A percentile compares a stretch with the other conserved stretches of the same genome.
Conservation (phyloP, 2,329 filamentous ascomycete species). For the Microdochium bolleyi region DNA sequence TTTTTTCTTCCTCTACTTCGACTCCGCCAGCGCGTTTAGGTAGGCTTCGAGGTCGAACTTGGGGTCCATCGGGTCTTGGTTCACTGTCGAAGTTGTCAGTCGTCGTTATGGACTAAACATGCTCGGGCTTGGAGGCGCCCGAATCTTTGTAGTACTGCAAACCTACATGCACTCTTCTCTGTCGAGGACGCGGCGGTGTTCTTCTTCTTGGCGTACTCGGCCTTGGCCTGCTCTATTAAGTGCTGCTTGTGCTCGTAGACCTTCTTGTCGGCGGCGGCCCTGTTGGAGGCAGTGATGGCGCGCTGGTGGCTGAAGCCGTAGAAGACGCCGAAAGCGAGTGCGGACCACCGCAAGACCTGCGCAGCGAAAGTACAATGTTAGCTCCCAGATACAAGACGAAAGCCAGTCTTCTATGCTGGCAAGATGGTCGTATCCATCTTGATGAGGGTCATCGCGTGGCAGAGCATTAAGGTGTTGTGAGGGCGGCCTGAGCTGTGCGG, state of each 20-base stretch:
- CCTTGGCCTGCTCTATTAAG: slow-evolving; percentile 89
- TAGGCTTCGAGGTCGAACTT: slow-evolving; percentile 91
- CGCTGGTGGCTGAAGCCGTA: slow-evolving; percentile 95
- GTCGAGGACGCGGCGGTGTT: slow-evolving; percentile 34
- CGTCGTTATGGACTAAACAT: not conserved
- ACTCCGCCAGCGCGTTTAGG: slow-evolving; percentile 54
- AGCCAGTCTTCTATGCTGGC: not conserved
- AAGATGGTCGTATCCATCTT: too few species aligned
- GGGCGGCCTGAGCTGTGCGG: not conserved
- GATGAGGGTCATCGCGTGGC: too few species aligned
- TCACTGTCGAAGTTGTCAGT: slow-evolving; percentile 35
- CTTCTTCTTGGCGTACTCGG: slow-evolving; percentile 74
- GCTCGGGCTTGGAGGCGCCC: not conserved
- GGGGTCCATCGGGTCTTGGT: slow-evolving; percentile 72
- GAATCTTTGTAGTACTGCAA: slow-evolving; percentile 7
- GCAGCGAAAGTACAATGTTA: slow-evolving; percentile 6
- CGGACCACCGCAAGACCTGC: slow-evolving; percentile 95
- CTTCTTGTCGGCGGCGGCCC: slow-evolving; percentile 61
- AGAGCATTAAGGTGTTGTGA: not conserved
- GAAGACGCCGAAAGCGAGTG: slow-evolving; percentile 82
- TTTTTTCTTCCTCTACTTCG: slow-evolving; percentile 24
- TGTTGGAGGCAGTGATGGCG: slow-evolving; percentile 65
- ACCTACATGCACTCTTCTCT: slow-evolving; percentile 24
- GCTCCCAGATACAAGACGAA: not conserved
- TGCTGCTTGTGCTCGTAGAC: slow-evolving; percentile 88